Percentiles rank a stretch among this genome's conserved stretches.
These are phyloP conservation scores for Colletotrichum falcatum DNA, from an alignment of 2,329 filamentous ascomycete species.

Conservation along the genomic window DNA sequence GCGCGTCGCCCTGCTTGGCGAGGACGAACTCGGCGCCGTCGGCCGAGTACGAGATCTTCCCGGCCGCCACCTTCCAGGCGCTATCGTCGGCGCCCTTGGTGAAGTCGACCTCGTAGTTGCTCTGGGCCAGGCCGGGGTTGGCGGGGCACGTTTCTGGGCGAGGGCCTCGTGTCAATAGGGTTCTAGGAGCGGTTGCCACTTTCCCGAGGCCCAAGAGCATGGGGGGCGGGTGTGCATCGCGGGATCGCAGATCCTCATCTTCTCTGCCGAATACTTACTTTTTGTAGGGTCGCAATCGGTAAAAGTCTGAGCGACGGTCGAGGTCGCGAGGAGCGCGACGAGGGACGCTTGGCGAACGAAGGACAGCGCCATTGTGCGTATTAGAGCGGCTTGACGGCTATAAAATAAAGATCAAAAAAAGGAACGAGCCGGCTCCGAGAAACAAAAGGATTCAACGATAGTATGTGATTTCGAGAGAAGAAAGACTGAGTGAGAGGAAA, in stretches of 20 bases:
- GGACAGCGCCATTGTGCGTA: constrained; percentile 32
- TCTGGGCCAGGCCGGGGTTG: constrained; percentile 72
- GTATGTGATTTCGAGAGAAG: background rate
- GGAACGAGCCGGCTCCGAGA: background rate
- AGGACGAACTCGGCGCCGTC: constrained; percentile 63
- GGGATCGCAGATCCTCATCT: background rate
- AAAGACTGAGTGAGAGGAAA: too few species aligned
- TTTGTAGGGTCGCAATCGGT: constrained; percentile 39
- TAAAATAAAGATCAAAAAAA: too few species aligned
- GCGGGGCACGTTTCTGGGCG: constrained; percentile 63
- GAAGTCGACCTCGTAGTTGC: constrained; percentile 70
- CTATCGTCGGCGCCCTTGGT: constrained; percentile 67
- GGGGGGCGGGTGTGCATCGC: too few species aligned
- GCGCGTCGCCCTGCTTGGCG: constrained; percentile 64
- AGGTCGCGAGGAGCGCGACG: constrained; percentile 34
- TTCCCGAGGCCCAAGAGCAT: too few species aligned
- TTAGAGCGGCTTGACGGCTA: background rate
- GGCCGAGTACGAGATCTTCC: constrained; percentile 45
- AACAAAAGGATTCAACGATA: constrained; percentile 13
- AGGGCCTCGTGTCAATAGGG: background rate
- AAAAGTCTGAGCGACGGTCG: constrained; percentile 36
- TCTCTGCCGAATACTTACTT: constrained; percentile 22
- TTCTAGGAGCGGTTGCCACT: background rate
- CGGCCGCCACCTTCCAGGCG: constrained; percentile 44
- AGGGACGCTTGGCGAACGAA: constrained; percentile 40